Conservation (phyloP, 306 rosid species). For the Lathyrus sativus region DNA sequence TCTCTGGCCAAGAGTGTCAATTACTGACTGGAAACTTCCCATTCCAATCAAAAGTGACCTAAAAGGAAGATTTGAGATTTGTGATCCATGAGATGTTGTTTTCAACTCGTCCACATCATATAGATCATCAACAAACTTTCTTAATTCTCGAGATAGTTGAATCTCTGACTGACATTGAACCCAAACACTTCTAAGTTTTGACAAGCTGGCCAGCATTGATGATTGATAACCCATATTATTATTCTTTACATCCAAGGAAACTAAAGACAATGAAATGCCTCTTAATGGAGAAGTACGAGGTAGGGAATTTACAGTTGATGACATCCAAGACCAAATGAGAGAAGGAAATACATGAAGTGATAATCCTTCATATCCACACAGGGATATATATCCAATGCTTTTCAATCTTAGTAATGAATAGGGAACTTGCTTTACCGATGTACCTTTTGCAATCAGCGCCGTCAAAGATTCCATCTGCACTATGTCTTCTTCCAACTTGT, state of each 20-base stretch:
- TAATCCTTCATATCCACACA: neutral
- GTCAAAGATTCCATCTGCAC: neutral
- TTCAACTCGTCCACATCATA: neutral
- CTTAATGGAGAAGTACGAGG: neutral
- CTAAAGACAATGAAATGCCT: neutral
- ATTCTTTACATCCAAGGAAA: neutral
- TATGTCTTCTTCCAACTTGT: neutral
- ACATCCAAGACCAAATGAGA: slow-evolving; percentile 37
- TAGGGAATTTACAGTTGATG: slow-evolving; percentile 7
- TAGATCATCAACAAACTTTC: neutral
- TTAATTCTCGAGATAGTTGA: slow-evolving; percentile 11
- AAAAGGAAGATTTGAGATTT: neutral
- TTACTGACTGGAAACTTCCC: neutral
- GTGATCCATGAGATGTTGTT: neutral
- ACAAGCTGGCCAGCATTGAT: neutral
- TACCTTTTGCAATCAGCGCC: neutral
- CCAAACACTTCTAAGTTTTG: slow-evolving; percentile 16
- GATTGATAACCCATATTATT: too few species aligned
- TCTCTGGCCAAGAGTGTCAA: neutral
- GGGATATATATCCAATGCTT: neutral
- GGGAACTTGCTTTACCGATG: too few species aligned
- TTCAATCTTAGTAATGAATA: too few species aligned
- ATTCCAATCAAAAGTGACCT: neutral
- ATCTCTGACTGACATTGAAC: neutral
- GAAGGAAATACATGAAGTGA: slow-evolving; percentile 18